These are phyloP conservation scores for Blastobotrys serpentis DNA, from an alignment of 1,139 yeast species.

Conservation along the genomic window DNA sequence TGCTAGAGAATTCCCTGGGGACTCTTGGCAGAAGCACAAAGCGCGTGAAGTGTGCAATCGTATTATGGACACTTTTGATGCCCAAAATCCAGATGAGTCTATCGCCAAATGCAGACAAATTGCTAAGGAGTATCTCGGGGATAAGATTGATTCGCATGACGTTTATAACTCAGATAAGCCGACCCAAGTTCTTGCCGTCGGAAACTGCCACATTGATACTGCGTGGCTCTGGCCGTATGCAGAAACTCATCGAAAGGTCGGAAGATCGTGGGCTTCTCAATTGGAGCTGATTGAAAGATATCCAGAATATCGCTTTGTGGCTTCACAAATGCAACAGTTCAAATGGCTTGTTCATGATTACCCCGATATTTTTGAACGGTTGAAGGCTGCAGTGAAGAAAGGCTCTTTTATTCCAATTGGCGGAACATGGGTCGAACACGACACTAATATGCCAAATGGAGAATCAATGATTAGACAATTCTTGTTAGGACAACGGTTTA, in stretches of 20 bases:
- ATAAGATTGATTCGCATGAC: slow-evolving; percentile 56
- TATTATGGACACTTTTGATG: slow-evolving; percentile 81
- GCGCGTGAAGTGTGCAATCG: slow-evolving; percentile 75
- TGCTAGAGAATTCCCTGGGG: slow-evolving; percentile 76
- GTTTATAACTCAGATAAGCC: slow-evolving; percentile 47
- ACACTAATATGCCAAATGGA: slow-evolving; percentile 90
- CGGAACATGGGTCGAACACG: slow-evolving; percentile 98
- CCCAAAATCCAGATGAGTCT: slow-evolving; percentile 45
- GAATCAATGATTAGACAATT: slow-evolving; percentile 89
- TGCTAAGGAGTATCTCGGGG: slow-evolving; percentile 65
- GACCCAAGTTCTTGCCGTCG: slow-evolving; percentile 68
- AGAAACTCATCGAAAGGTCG: slow-evolving; percentile 86
- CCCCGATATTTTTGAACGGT: slow-evolving; percentile 67
- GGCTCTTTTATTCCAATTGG: slow-evolving; percentile 89
- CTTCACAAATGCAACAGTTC: slow-evolving; percentile 95
- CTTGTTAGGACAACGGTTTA: slow-evolving; percentile 84
- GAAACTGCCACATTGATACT: slow-evolving; percentile 96
- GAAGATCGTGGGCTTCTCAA: slow-evolving; percentile 95
- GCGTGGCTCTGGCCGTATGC: slow-evolving; percentile 99
- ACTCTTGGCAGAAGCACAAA: slow-evolving; percentile 77
- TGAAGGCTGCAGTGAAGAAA: slow-evolving; percentile 63
- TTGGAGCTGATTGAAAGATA: slow-evolving; percentile 77
- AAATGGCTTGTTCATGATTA: slow-evolving; percentile 86
- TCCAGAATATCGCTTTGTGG: slow-evolving; percentile 91
- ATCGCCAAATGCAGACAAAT: slow-evolving; percentile 63